These are phyloP conservation scores for Chytridiales sp. DNA, from an alignment of 371 early-diverging fungal genomes.

Conservation along the genomic window DNA sequence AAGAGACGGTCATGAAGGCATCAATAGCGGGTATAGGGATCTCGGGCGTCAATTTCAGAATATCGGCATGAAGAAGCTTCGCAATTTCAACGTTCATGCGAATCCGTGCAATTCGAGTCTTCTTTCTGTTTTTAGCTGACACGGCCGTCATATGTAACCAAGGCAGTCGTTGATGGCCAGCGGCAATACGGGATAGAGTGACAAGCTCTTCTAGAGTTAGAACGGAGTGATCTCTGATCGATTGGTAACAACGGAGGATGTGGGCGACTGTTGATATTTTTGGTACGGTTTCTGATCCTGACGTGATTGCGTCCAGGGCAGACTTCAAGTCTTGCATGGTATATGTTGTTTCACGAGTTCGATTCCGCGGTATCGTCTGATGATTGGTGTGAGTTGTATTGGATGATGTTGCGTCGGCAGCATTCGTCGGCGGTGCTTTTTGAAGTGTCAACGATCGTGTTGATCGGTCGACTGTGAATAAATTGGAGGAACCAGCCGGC, in stretches of 20 bases:
- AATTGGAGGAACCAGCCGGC: no score
- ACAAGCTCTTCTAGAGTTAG: not conserved
- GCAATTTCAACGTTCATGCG: not conserved
- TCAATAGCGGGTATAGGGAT: not conserved
- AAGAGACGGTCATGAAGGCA: conserved; percentile 1
- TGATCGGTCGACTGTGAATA: no score
- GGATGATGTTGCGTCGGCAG: no score
- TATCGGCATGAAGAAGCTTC: not conserved
- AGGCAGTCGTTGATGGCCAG: no score
- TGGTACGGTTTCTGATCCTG: no score
- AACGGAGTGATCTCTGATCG: not conserved
- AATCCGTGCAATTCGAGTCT: not conserved
- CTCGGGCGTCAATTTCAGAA: not conserved
- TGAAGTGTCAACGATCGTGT: no score
- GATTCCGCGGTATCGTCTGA: no score
- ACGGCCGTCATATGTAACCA: not conserved
- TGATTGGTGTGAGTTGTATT: no score
- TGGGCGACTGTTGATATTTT: not conserved
- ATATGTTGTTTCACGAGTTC: no score
- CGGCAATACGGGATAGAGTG: not conserved
- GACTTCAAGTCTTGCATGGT: no score
- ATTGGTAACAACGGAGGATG: not conserved
- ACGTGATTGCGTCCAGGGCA: no score
- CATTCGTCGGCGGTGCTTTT: no score
- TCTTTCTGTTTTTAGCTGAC: not conserved